A percentile compares a stretch with the other conserved stretches of the same genome.
phyloP scores from a whole-genome alignment of 1,139 yeast species.

The Saccharomyces pastorianus region DNA sequence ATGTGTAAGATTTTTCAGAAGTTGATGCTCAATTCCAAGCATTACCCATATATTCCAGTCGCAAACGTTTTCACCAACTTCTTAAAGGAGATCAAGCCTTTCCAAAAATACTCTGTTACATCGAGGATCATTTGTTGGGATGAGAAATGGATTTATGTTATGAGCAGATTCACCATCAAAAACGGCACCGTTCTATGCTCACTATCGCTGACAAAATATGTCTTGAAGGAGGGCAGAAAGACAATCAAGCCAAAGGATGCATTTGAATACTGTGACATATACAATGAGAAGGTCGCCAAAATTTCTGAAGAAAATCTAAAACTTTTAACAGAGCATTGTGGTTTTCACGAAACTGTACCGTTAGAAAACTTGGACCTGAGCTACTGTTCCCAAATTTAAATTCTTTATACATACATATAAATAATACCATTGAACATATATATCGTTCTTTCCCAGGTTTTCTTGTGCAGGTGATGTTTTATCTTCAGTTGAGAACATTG shows the following conservation, averaged over 20 bases:
- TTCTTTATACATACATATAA: not conserved
- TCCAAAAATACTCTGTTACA: constrained; percentile 47
- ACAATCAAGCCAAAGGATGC: constrained; percentile 63
- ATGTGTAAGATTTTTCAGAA: constrained; percentile 49
- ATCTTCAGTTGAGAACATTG: not conserved
- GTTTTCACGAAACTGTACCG: constrained; percentile 26
- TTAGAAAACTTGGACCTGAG: constrained; percentile 14
- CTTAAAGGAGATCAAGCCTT: constrained; percentile 64
- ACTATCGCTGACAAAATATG: constrained; percentile 67
- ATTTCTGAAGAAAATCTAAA: constrained; percentile 36
- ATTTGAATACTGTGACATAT: constrained; percentile 48
- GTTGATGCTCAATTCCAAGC: constrained; percentile 40
- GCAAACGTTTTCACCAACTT: constrained; percentile 66
- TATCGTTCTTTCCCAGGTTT: not conserved
- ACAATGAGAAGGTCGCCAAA: constrained; percentile 42
- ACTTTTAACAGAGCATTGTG: constrained; percentile 19
- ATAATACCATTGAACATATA: not conserved
- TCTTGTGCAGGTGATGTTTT: not conserved
- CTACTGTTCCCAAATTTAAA: constrained; percentile 4
- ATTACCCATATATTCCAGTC: constrained; percentile 66
- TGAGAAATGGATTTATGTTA: constrained; percentile 70
- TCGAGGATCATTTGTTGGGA: constrained; percentile 77
- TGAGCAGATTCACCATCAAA: constrained; percentile 42
- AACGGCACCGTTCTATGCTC: constrained; percentile 43
- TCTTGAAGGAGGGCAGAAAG: constrained; percentile 62